Percentiles rank a stretch among this genome's conserved stretches.
Evolutionary conservation across 1,284 basidiomycete species (phyloP).

Genomic region (Marasmius fiardii): DNA sequence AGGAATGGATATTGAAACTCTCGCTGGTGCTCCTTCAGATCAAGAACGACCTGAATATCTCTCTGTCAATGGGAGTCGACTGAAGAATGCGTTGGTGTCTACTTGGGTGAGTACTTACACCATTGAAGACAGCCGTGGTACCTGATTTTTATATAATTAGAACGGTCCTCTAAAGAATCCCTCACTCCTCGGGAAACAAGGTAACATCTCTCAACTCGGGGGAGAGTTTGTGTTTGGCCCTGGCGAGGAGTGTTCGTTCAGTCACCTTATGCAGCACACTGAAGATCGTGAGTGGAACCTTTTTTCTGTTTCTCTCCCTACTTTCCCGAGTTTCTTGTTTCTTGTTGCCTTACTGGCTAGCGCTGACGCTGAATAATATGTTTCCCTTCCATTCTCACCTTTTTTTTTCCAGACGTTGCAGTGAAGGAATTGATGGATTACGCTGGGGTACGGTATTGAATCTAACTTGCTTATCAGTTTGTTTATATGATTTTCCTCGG

Average conservation of each 20-base stretch:
- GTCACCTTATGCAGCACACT: conserved; percentile 56
- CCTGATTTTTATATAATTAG: too few species aligned
- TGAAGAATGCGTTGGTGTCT: conserved; percentile 36
- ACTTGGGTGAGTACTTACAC: conserved; percentile 38
- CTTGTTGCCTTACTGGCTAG: too few species aligned
- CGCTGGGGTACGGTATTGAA: conserved; percentile 23
- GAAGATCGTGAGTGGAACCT: conserved; percentile 49
- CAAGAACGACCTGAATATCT: conserved; percentile 48
- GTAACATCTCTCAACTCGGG: conserved; percentile 55
- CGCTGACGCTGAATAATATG: too few species aligned
- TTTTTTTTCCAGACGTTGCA: conserved; percentile 36
- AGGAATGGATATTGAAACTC: conserved; percentile 45
- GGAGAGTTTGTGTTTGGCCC: conserved; percentile 63
- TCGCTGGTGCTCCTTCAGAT: conserved; percentile 40
- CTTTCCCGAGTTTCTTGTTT: too few species aligned
- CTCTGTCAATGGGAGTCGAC: conserved; percentile 14
- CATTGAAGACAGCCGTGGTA: too few species aligned
- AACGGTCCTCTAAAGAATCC: conserved; percentile 43
- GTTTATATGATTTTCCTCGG: neutral
- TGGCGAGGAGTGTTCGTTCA: conserved; percentile 45
- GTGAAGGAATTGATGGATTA: conserved; percentile 38
- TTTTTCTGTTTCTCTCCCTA: too few species aligned
- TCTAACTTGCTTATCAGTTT: neutral
- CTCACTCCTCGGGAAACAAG: conserved; percentile 51
- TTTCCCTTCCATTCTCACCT: too few species aligned